Base-by-base conservation (phyloP, 164 flowering plant genomes). In the Vitis amurensis region DNA sequence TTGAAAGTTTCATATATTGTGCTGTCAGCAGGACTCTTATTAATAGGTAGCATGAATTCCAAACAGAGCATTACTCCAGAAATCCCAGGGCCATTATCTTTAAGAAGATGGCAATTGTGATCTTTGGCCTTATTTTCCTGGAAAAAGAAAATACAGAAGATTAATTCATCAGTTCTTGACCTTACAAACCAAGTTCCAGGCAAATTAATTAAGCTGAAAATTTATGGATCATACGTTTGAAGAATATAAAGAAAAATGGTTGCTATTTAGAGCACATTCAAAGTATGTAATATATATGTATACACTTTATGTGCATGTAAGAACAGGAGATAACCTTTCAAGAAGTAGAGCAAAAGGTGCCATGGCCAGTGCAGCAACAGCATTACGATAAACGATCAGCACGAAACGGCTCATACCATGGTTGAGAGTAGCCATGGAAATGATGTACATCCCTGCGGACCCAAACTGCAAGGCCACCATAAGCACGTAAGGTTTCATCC, bases 341-440 rank as follows among this genome's bases (percentile, higher is more conserved):
- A 83, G 57, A 37, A 83, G 4, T 2, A 78, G 50, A 9, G 87
- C 89, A 47, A 85, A 85, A 64, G 89, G 89, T 4, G 81, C 74
- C 56, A 85, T 72, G 8, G 76, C 60, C 30, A 77, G 53, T 1
- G 84, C 78, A 19, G 89, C 89, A 56, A 81, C 31, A 11, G 76
- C 78, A 63, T 85, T 79, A 16, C 87, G 74, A 55, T 83, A 85
- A 16, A 80, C 84, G 9, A 81, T 63, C 61, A 83, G 78, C 5
- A 80, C 78, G 67, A 58, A 83, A 48, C 79, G 85, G 52, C 74
- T 81, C 81, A 76, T 83, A 59, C 87, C 89, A 11, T 70, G 71
- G 57, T 72, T 79, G 55, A 85, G 81, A 62, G 84, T 74, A 8
- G 61, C 67, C 76, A 62, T 79, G 50, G 77, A 69, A 27, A 85